Conservation (phyloP, 1,139 yeast species). For the Sugiyamaella novakii region DNA sequence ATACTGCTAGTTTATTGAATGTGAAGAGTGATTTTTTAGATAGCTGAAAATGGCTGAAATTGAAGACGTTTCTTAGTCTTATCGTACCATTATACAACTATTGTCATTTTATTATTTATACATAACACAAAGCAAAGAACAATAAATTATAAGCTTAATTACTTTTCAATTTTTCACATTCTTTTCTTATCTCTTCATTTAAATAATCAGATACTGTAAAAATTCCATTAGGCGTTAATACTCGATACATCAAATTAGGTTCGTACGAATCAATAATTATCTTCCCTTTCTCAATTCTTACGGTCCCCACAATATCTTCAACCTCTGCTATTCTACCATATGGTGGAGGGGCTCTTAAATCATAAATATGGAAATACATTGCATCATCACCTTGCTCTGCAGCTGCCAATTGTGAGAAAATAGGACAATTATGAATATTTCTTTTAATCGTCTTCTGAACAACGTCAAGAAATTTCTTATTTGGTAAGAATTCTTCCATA, state of each 20-base stretch:
- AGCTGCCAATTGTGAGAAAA: conserved; percentile 64
- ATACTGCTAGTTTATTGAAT: conserved; percentile 43
- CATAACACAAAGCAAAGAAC: not conserved
- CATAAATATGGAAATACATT: conserved; percentile 70
- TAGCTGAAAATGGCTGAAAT: too few relatives aligned
- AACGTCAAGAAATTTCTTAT: conserved; percentile 32
- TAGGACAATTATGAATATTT: conserved; percentile 52
- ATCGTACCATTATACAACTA: too few relatives aligned
- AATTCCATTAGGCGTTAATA: conserved; percentile 60
- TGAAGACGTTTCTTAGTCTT: too few relatives aligned
- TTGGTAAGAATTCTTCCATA: conserved; percentile 24
- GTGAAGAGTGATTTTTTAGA: conserved; percentile 42
- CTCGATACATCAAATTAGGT: conserved; percentile 59
- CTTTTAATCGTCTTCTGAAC: conserved; percentile 41
- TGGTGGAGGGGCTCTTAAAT: conserved; percentile 65
- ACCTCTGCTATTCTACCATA: conserved; percentile 73
- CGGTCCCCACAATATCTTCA: conserved; percentile 72
- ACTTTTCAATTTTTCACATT: conserved; percentile 33
- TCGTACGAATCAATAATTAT: conserved; percentile 62
- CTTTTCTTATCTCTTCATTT: conserved; percentile 47
- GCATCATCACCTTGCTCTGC: conserved; percentile 48
- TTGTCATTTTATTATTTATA: conserved; percentile 5
- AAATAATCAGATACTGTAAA: conserved; percentile 59
- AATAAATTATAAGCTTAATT: not conserved
- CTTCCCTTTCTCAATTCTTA: conserved; percentile 55